Percentiles rank a stretch among this genome's conserved stretches.
Conservation (phyloP, 78 protist species). For the Parvularia atlantis region DNA sequence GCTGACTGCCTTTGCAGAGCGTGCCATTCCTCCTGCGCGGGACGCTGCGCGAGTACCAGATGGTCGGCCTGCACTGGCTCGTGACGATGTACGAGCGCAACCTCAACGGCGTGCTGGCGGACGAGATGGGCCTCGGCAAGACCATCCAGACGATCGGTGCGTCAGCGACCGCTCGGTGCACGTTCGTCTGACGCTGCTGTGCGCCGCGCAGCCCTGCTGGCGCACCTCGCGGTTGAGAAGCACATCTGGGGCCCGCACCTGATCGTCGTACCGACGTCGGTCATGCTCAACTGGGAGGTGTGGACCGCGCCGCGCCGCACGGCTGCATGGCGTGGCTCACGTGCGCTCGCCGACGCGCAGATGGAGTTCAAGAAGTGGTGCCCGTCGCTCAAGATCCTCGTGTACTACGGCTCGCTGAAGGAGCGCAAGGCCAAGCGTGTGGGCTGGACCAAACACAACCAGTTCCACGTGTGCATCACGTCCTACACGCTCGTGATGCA, state of each 20-base stretch:
- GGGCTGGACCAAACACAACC: constrained; percentile 75
- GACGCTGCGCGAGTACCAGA: constrained; percentile 81
- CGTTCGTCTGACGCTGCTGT: no score
- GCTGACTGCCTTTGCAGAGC: no score
- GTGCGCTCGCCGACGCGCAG: no score
- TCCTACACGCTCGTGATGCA: constrained; percentile 61
- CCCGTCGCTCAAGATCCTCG: constrained; percentile 60
- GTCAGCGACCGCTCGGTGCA: no score
- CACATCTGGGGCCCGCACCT: constrained; percentile 75
- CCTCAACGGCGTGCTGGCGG: constrained; percentile 90
- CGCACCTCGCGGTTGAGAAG: constrained; percentile 72
- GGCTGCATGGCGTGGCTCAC: no score
- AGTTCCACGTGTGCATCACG: constrained; percentile 84
- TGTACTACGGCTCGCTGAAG: constrained; percentile 71
- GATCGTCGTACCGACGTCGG: constrained; percentile 83
- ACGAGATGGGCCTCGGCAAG: constrained; percentile 91
- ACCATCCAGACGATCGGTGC: constrained; percentile 87
- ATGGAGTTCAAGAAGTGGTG: constrained; percentile 73
- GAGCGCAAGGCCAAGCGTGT: constrained; percentile 71
- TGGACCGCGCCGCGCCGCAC: no score
- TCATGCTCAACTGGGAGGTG: constrained; percentile 93
- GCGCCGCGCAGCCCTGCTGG: constrained; percentile 79
- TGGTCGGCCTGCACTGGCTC: constrained; percentile 86
- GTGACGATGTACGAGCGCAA: constrained; percentile 59
- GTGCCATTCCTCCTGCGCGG: constrained; percentile 62